Percentiles rank a stretch among this genome's conserved stretches.
These are phyloP conservation scores for Phialophora chinensis DNA, from an alignment of 2,329 filamentous ascomycete genomes.

Conservation along the genomic window DNA sequence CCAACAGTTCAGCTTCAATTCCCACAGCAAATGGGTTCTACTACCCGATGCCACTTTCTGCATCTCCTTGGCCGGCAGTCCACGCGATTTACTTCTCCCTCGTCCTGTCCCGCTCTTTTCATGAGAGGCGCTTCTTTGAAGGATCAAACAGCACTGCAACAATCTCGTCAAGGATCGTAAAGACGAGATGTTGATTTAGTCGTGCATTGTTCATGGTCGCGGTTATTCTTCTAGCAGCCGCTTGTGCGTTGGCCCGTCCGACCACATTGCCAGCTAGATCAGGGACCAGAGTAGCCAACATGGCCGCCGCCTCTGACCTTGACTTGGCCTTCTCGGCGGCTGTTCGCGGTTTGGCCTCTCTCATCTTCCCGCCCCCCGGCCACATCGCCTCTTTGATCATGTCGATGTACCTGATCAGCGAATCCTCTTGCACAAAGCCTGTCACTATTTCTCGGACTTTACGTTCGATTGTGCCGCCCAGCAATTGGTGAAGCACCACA, in stretches of 20 bases:
- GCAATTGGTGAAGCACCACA: constrained; percentile 91
- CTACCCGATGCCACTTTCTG: neutral
- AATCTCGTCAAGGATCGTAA: constrained; percentile 74
- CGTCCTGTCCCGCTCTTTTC: neutral
- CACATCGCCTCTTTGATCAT: constrained; percentile 79
- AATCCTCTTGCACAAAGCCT: constrained; percentile 75
- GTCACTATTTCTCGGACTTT: constrained; percentile 88
- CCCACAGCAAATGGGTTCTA: neutral
- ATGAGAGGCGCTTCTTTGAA: constrained; percentile 20
- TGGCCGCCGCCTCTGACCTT: constrained; percentile 82
- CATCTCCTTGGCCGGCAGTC: neutral
- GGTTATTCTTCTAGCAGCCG: constrained; percentile 85
- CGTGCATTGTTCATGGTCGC: constrained; percentile 89
- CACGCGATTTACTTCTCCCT: neutral
- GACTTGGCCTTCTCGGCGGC: constrained; percentile 77
- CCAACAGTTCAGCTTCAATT: neutral
- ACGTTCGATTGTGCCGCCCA: constrained; percentile 93
- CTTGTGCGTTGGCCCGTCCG: constrained; percentile 86
- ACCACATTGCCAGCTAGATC: constrained; percentile 94
- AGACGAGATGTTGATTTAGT: constrained; percentile 77
- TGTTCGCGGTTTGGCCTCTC: constrained; percentile 64
- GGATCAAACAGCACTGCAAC: constrained; percentile 66
- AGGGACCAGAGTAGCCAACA: constrained; percentile 87
- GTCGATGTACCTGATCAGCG: constrained; percentile 75
- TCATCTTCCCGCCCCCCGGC: constrained; percentile 62